Evolutionary conservation across 805 yeast species (phyloP).

Genomic region (Wickerhamiella domercqiae): DNA sequence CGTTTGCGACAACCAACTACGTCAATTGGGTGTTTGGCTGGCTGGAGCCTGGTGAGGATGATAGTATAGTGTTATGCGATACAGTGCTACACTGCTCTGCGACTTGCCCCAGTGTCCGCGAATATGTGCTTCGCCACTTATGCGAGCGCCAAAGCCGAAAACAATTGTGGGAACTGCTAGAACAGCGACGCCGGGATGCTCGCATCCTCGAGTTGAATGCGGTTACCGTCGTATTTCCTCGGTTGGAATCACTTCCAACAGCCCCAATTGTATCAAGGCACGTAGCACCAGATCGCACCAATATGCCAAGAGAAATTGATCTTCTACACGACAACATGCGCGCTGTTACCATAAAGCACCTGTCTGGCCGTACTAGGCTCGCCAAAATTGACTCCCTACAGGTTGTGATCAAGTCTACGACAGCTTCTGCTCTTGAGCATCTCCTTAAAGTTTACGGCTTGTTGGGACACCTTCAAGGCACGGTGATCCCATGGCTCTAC

Average conservation of each 20-base stretch:
- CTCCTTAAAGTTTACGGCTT: conserved; percentile 4
- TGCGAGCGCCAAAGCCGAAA: background rate
- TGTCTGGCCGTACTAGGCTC: background rate
- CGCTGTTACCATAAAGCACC: background rate
- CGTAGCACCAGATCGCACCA: background rate
- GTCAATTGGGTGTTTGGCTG: conserved; percentile 8
- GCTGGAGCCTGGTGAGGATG: background rate
- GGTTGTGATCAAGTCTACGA: background rate
- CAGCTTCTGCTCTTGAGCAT: background rate
- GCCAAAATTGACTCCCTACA: background rate
- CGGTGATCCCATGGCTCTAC: conserved; percentile 8
- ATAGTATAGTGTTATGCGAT: background rate
- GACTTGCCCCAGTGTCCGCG: conserved; percentile 8
- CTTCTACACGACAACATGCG: background rate
- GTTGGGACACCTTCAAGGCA: conserved; percentile 9
- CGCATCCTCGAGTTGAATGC: background rate
- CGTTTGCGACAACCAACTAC: conserved; percentile 9
- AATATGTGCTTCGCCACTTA: conserved; percentile 1
- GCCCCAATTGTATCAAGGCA: conserved; percentile 32
- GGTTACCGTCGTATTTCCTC: conserved; percentile 16
- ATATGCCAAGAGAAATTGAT: background rate
- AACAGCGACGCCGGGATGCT: background rate
- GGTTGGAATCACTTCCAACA: conserved; percentile 81
- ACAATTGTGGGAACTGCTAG: background rate
- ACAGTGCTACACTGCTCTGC: background rate